These are phyloP conservation scores for Nicotiana tabacum DNA, from an alignment of 257 asterid species.

Conservation along the genomic window DNA sequence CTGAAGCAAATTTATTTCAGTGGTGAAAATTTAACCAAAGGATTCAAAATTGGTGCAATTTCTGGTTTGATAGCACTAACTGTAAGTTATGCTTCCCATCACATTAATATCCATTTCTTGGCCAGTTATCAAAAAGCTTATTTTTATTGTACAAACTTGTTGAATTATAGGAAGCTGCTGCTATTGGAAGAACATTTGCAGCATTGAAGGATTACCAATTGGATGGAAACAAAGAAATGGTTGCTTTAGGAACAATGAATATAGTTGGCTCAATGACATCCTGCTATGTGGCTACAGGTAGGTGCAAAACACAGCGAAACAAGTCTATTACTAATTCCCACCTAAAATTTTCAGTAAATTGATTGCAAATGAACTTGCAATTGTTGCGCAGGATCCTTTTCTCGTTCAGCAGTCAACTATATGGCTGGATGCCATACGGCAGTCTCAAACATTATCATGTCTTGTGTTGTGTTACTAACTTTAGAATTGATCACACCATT, in stretches of 20 bases:
- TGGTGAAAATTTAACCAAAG: conserved; percentile 46
- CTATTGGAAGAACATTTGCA: conserved; percentile 78
- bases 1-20: conserved; percentile 41
- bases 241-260: conserved; percentile 74
- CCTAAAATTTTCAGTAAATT: not conserved
- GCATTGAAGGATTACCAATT: conserved; percentile 66
- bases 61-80: conserved; percentile 62
- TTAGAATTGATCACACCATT: conserved; percentile 55
- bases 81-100: conserved; percentile 26
- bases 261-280: conserved; percentile 68
- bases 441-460: conserved; percentile 68
- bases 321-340: not conserved
- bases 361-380: not conserved
- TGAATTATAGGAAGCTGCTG: conserved; percentile 64
- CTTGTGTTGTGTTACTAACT: conserved; percentile 48
- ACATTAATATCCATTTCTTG: not conserved
- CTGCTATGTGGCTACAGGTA: conserved; percentile 72
- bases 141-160: not conserved
- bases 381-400: conserved; percentile 29
- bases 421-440: conserved; percentile 77
- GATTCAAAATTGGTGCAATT: conserved; percentile 55
- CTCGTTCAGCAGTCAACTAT: conserved; percentile 44
- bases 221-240: conserved; percentile 81
- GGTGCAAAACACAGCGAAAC: not conserved
- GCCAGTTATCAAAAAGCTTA: not conserved